Evolutionary conservation across 2,329 filamentous ascomycete species (phyloP).

Genomic region (Hypoxylon sp.): DNA sequence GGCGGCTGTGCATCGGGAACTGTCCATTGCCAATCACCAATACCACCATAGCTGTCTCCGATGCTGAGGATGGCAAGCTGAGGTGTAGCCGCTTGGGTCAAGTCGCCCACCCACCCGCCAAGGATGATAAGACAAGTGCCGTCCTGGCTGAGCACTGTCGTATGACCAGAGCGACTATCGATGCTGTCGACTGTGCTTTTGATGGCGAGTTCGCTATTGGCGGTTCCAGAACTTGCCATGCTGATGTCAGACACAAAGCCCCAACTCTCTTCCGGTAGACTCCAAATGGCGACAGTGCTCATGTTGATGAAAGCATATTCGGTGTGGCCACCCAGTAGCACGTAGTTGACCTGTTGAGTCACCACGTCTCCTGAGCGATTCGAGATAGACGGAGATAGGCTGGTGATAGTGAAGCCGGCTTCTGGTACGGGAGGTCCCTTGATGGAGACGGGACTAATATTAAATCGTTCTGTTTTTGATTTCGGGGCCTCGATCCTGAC

Average conservation of each 20-base stretch:
- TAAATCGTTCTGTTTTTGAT: constrained; percentile 45
- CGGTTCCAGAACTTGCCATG: constrained; percentile 57
- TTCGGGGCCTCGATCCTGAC: constrained; percentile 65
- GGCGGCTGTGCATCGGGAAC: constrained; percentile 62
- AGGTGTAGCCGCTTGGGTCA: constrained; percentile 77
- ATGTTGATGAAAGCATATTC: constrained; percentile 88
- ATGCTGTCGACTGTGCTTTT: constrained; percentile 57
- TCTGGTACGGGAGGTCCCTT: constrained; percentile 76
- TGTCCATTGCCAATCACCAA: constrained; percentile 75
- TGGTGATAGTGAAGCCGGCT: constrained; percentile 86
- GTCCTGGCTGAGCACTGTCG: constrained; percentile 80
- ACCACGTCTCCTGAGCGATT: constrained; percentile 70
- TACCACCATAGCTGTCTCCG: constrained; percentile 75
- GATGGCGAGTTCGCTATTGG: constrained; percentile 64
- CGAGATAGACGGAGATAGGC: constrained; percentile 73
- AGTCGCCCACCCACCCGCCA: constrained; percentile 92
- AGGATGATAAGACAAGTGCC: constrained; percentile 79
- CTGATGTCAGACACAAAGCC: constrained; percentile 67
- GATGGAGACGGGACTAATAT: constrained; percentile 50
- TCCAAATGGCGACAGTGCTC: constrained; percentile 88
- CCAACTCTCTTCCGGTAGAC: constrained; percentile 86
- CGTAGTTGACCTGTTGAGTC: constrained; percentile 78
- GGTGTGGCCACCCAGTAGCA: constrained; percentile 87
- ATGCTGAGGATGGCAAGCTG: constrained; percentile 81
- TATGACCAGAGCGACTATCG: constrained; percentile 89